Evolutionary conservation across 345 rosid species (phyloP).

Genomic region (Populus nigra): DNA sequence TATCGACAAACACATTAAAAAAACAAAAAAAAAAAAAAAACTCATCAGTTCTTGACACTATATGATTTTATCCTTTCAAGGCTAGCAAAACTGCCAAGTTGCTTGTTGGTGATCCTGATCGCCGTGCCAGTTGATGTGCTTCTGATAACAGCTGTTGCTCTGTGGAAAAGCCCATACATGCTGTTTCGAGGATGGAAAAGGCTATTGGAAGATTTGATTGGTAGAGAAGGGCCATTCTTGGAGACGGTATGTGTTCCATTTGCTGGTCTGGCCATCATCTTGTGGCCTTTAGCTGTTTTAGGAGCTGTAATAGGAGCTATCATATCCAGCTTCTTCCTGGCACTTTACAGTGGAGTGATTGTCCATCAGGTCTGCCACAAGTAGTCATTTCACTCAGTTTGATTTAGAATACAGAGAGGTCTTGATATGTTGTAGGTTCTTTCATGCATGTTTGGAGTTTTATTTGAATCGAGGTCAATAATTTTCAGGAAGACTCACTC

Average conservation of each 20-base stretch:
- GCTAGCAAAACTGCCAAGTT: conserved; percentile 62
- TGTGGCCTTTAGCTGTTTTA: conserved; percentile 82
- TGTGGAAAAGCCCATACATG: conserved; percentile 87
- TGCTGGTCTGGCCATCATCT: conserved; percentile 74
- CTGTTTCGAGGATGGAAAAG: conserved; percentile 82
- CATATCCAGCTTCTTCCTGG: conserved; percentile 64
- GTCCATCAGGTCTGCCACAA: conserved; percentile 61
- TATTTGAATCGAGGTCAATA: conserved; percentile 16
- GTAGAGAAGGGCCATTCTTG: conserved; percentile 86
- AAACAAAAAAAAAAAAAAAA: background rate
- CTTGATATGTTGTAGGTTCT: background rate
- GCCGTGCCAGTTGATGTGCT: conserved; percentile 62
- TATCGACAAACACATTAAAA: background rate
- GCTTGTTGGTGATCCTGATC: conserved; percentile 55
- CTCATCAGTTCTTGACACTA: background rate
- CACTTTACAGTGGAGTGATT: conserved; percentile 60
- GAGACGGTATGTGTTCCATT: conserved; percentile 88
- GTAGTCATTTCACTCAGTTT: background rate
- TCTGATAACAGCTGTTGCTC: conserved; percentile 55
- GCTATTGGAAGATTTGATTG: conserved; percentile 77
- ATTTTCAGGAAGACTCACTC: conserved; percentile 71
- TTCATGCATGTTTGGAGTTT: conserved; percentile 6
- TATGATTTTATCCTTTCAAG: conserved; percentile 25
- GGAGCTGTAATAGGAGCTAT: conserved; percentile 58
- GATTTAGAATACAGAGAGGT: background rate